Percentiles rank a stretch among this genome's conserved stretches.
phyloP scores from a whole-genome alignment of 352 stramenopile genomes.

The Globisporangium megalacanthum region DNA sequence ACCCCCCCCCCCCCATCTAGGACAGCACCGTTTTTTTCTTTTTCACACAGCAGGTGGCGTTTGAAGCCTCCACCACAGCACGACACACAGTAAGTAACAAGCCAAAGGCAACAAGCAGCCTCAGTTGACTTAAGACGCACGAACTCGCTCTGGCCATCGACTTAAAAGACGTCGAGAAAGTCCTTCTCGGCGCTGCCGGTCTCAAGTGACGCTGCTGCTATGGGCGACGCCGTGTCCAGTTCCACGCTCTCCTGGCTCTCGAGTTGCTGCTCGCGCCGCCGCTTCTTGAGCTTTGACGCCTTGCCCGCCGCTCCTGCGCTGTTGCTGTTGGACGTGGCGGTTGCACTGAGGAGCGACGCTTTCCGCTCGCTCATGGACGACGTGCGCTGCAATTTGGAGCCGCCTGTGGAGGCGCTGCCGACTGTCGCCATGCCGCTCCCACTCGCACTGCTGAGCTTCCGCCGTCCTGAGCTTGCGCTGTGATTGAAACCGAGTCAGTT shows the following conservation, averaged over 20 bases:
- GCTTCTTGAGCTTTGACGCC: constrained; percentile 47
- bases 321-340: constrained; percentile 17
- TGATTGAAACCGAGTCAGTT: too few relatives aligned
- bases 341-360: background rate
- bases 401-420: background rate
- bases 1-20: too few relatives aligned
- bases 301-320: constrained; percentile 18
- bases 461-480: constrained; percentile 13
- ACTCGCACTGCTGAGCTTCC: constrained; percentile 32
- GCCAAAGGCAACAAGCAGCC: background rate
- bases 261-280: constrained; percentile 35
- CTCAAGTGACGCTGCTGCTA: constrained; percentile 2
- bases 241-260: constrained; percentile 13
- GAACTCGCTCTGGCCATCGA: background rate
- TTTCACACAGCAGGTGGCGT: too few relatives aligned
- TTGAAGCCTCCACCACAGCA: too few relatives aligned
- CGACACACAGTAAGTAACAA: too few relatives aligned
- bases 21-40: too few relatives aligned
- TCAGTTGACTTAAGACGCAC: constrained; percentile 1
- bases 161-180: constrained; percentile 58
- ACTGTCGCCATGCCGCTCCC: background rate
- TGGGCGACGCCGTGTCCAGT: constrained; percentile 1
- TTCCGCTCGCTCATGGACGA: constrained; percentile 23
- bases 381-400: constrained; percentile 21
- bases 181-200: constrained; percentile 25